phyloP scores from a whole-genome alignment of 768 basidiomycete genomes.

The Kondoa malvinella region DNA sequence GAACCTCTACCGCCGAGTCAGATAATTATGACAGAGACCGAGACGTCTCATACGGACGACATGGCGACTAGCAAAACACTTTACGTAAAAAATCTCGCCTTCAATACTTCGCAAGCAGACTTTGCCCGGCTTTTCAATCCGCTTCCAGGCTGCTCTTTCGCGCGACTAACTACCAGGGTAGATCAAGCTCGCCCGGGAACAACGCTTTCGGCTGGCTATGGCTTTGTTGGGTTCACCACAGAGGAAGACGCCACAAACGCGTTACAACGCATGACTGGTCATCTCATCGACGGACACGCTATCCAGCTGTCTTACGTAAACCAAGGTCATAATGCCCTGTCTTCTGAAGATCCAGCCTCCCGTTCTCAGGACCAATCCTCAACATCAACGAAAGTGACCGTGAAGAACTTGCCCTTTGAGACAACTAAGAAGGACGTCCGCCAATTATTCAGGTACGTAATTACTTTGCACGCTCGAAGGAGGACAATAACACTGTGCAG shows the following conservation, averaged over 20 bases:
- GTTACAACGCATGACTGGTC: slow-evolving; percentile 57
- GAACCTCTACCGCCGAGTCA: slow-evolving; percentile 29
- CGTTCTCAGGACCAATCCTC: not conserved
- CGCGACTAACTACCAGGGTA: slow-evolving; percentile 35
- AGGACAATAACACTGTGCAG: slow-evolving; percentile 35
- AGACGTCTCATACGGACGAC: slow-evolving; percentile 32
- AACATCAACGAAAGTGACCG: slow-evolving; percentile 59
- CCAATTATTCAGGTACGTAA: slow-evolving; percentile 64
- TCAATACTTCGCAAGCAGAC: slow-evolving; percentile 63
- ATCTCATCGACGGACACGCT: slow-evolving; percentile 70
- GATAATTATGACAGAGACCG: slow-evolving; percentile 14
- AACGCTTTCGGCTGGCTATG: slow-evolving; percentile 83
- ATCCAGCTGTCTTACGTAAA: slow-evolving; percentile 40
- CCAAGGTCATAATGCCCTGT: not conserved
- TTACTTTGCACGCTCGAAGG: not conserved
- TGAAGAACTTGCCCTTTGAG: slow-evolving; percentile 97
- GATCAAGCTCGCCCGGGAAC: slow-evolving; percentile 44
- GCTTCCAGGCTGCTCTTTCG: slow-evolving; percentile 66
- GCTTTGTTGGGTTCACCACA: slow-evolving; percentile 79
- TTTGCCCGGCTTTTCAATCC: slow-evolving; percentile 52
- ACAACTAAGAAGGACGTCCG: slow-evolving; percentile 80
- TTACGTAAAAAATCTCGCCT: slow-evolving; percentile 89
- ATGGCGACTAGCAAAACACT: slow-evolving; percentile 52
- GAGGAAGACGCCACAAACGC: slow-evolving; percentile 56
- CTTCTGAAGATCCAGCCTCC: not conserved